Evolutionary conservation across 1,284 basidiomycete genomes (phyloP).

Genomic region (Ganoderma sp.): DNA sequence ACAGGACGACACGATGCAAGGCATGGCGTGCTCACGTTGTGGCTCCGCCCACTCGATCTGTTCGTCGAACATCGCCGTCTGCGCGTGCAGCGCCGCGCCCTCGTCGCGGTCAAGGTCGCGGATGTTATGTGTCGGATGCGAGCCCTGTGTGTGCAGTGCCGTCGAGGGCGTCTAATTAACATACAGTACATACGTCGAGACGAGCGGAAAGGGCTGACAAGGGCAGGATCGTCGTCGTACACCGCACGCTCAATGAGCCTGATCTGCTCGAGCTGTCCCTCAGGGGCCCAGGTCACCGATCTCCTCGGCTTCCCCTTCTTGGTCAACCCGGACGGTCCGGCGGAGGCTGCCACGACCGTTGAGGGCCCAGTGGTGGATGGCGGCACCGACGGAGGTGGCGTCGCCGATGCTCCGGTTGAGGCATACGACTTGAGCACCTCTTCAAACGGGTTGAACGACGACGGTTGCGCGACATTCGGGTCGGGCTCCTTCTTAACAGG

Average conservation of each 20-base stretch:
- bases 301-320: constrained; percentile 69
- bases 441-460: constrained; percentile 78
- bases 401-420: constrained; percentile 54
- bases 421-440: constrained; percentile 78
- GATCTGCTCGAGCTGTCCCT: constrained; percentile 71
- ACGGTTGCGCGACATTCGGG: constrained; percentile 73
- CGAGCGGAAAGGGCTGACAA: constrained; percentile 66
- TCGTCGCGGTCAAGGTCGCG: constrained; percentile 85
- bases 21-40: constrained; percentile 55
- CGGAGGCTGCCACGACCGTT: constrained; percentile 44
- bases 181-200: constrained; percentile 53
- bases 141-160: constrained; percentile 57
- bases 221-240: constrained; percentile 82
- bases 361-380: constrained; percentile 41
- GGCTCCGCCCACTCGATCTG: constrained; percentile 83
- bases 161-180: constrained; percentile 51
- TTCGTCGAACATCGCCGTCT: constrained; percentile 71
- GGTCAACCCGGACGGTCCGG: constrained; percentile 42
- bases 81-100: constrained; percentile 79
- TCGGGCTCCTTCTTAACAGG: constrained; percentile 59
- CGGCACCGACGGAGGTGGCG: constrained; percentile 44
- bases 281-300: constrained; percentile 76
- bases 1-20: constrained; percentile 26
- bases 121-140: constrained; percentile 67
- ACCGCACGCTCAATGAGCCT: constrained; percentile 80